Conservation (phyloP, 169 alveolate genomes). For the Blepharisma undulans region DNA sequence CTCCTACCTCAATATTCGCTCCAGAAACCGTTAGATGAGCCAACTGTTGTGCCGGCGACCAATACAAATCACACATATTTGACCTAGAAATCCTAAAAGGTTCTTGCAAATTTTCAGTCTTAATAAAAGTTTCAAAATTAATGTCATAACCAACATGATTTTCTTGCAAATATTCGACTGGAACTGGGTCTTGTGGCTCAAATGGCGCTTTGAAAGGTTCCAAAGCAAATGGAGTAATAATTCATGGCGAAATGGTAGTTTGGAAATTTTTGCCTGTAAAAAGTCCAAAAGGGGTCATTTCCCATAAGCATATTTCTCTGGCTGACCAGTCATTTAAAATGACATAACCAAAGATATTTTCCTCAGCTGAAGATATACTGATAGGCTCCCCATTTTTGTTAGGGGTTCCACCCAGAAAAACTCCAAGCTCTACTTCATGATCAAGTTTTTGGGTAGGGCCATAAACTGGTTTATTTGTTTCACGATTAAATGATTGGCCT, state of each 20-base stretch:
- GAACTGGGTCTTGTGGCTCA: slow-evolving; percentile 69
- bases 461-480: slow-evolving; percentile 59
- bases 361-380: slow-evolving; percentile 64
- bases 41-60: slow-evolving; percentile 75
- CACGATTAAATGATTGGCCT: slow-evolving; percentile 67
- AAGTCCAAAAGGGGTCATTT: slow-evolving; percentile 88
- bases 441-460: slow-evolving; percentile 78
- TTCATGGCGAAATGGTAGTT: slow-evolving; percentile 88
- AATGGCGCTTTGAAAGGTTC: slow-evolving; percentile 70
- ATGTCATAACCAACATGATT: slow-evolving; percentile 61
- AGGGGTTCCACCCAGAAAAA: slow-evolving; percentile 68
- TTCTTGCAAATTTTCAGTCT: slow-evolving; percentile 8
- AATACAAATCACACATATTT: slow-evolving; percentile 60
- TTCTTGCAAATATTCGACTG: slow-evolving; percentile 67
- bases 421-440: slow-evolving; percentile 79
- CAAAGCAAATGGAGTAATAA: slow-evolving; percentile 76
- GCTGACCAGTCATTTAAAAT: slow-evolving; percentile 90
- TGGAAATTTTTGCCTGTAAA: slow-evolving; percentile 84
- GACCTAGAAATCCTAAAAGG: neutral
- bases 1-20: slow-evolving; percentile 77
- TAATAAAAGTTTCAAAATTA: slow-evolving; percentile 48
- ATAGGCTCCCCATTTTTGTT: slow-evolving; percentile 70
- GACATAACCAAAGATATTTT: slow-evolving; percentile 79
- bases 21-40: slow-evolving; percentile 85
- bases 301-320: slow-evolving; percentile 84